Evolutionary conservation across 2,329 filamentous ascomycete genomes (phyloP).

Genomic region (Alternaria incomplexa): DNA sequence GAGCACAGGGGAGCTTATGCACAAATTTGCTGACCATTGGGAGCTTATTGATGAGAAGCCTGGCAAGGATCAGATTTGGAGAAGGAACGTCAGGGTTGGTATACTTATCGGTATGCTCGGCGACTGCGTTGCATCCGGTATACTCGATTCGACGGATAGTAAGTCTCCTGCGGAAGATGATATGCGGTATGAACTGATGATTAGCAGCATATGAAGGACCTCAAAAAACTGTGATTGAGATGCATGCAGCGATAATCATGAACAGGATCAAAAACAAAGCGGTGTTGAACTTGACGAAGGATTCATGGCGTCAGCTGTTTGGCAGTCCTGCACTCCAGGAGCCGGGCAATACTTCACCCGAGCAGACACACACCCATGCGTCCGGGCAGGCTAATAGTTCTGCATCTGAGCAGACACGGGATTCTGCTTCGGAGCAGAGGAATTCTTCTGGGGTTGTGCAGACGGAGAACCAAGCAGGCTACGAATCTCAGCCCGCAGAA

Average conservation of each 20-base stretch:
- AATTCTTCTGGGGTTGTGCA: neutral
- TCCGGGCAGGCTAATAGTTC: neutral
- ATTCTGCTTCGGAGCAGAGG: neutral
- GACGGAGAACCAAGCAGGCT: neutral
- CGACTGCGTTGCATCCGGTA: neutral
- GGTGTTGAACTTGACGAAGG: rapidly evolving
- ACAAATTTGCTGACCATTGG: neutral
- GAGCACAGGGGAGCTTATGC: neutral
- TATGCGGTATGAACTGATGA: neutral
- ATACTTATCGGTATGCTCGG: neutral
- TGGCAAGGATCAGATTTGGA: neutral
- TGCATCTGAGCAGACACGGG: neutral
- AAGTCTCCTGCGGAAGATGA: neutral
- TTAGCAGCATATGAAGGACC: neutral
- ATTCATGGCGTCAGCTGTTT: neutral
- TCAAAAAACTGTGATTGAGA: neutral
- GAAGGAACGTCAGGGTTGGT: neutral
- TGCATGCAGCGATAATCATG: neutral
- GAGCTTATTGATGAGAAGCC: no score
- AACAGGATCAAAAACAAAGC: neutral
- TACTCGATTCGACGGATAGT: neutral
- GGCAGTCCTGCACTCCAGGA: neutral
- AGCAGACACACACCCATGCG: neutral
- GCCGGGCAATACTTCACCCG: neutral
- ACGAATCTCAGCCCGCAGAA: neutral